Base-by-base conservation (phyloP, 371 early-diverging fungal species). In the Basidiobolus meristosporus region DNA sequence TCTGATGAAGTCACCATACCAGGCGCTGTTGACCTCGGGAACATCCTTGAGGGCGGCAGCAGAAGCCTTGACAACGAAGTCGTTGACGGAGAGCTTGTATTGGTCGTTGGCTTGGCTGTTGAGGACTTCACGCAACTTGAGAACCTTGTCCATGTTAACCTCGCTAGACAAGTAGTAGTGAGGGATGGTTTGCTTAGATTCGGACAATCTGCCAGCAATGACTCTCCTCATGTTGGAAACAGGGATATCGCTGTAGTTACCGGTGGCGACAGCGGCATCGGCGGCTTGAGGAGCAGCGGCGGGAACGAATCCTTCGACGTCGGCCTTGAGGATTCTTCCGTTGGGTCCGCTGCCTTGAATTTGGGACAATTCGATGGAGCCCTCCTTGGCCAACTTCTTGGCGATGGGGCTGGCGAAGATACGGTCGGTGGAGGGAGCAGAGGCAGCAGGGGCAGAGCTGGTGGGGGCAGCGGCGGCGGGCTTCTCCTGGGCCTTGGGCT, bases 1-100 rank as follows among this genome's bases (percentile, higher is more conserved):
- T n/a, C n/a, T n/a, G n/a, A n/a, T n/a, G n/a, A n/a, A n/a, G n/a
- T n/a, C n/a, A n/a, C n/a, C n/a, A n/a, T n/a, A n/a, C n/a, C n/a
- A n/a, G n/a, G n/a, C n/a, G n/a, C n/a, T n/a, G 75, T 98, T 98
- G 51, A 90, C 91, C 42, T 84, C 92, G 21, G 98, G 96, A 7
- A 93, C 89, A 51, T 78, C 82, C 59, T 74, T 75, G 42, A 98
- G 69, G 11, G 92, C 82, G 36, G 84, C 68, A 36, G 83, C 82
- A 31, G 90, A 70, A 0, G 98, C 93, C 77, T 95, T 95, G 73
- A 93, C 74, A 29, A 95, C 73, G 53, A 98, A 95, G 63, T 98
- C 98, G 57, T 98, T 98, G 60, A 98, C 84, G 15, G 95, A 91
- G 30, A 95, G 63, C 73, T 92, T 26, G 9, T 5, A 5, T 26